Conservation (phyloP, 148 eudicot species). For the Chenopodium suecicum region DNA sequence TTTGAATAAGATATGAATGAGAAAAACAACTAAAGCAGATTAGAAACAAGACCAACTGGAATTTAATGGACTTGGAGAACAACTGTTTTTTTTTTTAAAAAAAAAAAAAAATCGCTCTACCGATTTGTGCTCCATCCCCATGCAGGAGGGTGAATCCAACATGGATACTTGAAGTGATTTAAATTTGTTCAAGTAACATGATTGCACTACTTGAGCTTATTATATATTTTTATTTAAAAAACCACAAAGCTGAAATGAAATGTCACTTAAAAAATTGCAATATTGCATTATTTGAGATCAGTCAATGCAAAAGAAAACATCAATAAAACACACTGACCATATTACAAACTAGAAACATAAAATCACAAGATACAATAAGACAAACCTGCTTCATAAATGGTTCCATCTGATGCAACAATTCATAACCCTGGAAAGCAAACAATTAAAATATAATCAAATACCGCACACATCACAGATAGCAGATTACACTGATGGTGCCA, state of each 20-base stretch:
- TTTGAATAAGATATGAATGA: not conserved
- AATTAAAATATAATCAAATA: constrained; percentile 9
- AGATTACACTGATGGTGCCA: not conserved
- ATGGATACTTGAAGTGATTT: not conserved
- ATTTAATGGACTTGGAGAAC: not conserved
- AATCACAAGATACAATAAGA: not conserved
- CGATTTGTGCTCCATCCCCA: not conserved
- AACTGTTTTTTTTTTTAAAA: not conserved
- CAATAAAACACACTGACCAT: constrained; percentile 6
- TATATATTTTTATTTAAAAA: no score
- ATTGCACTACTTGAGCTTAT: not conserved
- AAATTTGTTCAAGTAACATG: not conserved
- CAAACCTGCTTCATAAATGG: constrained; percentile 85
- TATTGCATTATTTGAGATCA: not conserved
- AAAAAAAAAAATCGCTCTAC: not conserved
- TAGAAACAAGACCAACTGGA: not conserved
- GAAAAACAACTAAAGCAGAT: not conserved
- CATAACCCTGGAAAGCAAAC: constrained; percentile 67
- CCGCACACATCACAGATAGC: constrained; percentile 12
- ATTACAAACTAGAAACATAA: not conserved
- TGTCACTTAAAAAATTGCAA: no score
- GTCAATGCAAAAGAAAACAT: constrained; percentile 9
- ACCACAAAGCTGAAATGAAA: no score
- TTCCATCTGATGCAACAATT: constrained; percentile 83
- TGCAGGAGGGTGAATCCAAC: not conserved